These are phyloP conservation scores for Pythium chondricola DNA, from an alignment of 352 stramenopile genomes.

Conservation along the genomic window DNA sequence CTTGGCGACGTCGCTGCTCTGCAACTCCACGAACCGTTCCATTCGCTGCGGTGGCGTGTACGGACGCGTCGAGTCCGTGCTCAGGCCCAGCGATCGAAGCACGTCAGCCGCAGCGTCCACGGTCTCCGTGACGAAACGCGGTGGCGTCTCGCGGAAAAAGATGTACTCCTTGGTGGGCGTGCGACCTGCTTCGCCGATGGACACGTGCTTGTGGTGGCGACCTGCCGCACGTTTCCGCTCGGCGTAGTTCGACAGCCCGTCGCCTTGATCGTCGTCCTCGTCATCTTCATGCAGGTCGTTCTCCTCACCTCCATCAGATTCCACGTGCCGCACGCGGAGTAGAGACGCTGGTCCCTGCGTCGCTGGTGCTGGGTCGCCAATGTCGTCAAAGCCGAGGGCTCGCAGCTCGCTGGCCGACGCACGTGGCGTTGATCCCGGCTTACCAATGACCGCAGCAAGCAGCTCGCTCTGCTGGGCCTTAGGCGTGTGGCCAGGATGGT, in stretches of 20 bases:
- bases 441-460: conserved; percentile 29
- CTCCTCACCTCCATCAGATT: background rate
- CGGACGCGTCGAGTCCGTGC: conserved; percentile 35
- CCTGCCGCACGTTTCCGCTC: conserved; percentile 34
- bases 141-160: conserved; percentile 80
- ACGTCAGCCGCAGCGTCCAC: conserved; percentile 52
- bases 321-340: background rate
- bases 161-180: conserved; percentile 80
- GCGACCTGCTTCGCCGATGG: conserved; percentile 39
- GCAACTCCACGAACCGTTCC: conserved; percentile 68
- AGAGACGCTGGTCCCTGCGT: background rate
- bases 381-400: conserved; percentile 44
- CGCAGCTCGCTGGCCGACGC: conserved; percentile 39
- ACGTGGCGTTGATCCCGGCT: conserved; percentile 57
- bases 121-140: conserved; percentile 71
- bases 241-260: conserved; percentile 48
- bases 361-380: conserved; percentile 24
- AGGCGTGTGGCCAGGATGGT: conserved; percentile 57
- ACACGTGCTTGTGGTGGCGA: conserved; percentile 49
- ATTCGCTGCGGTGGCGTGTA: conserved; percentile 19
- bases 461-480: conserved; percentile 25
- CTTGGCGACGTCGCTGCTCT: conserved; percentile 76
- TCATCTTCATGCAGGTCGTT: too few species aligned
- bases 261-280: conserved; percentile 1
- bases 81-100: conserved; percentile 18